Evolutionary conservation across 768 basidiomycete genomes (phyloP).

Genomic region (Rhodotorula toruloides): DNA sequence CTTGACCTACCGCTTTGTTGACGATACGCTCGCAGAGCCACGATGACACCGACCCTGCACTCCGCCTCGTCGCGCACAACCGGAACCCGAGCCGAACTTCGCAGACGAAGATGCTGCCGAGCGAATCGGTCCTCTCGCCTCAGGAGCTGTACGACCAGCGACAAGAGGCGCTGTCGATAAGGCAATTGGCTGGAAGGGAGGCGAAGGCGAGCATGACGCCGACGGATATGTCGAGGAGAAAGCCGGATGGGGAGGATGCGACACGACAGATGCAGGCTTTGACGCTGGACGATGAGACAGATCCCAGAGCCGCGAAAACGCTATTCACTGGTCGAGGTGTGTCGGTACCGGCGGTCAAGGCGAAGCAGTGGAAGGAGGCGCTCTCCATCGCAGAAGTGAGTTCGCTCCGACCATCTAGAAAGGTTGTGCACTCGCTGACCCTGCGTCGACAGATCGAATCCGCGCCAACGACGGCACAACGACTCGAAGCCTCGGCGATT

Average conservation of each 20-base stretch:
- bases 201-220: background rate
- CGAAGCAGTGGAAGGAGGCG: conserved; percentile 24
- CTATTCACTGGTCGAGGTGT: background rate
- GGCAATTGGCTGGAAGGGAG: background rate
- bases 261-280: background rate
- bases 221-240: background rate
- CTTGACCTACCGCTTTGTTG: no score
- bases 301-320: background rate
- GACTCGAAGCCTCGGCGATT: conserved; percentile 10
- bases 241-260: background rate
- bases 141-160: conserved; percentile 21
- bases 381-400: conserved; percentile 25
- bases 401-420: background rate
- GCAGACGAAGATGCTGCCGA: conserved; percentile 41
- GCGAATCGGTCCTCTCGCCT: conserved; percentile 33
- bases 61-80: conserved; percentile 41
- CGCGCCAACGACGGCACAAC: conserved; percentile 9
- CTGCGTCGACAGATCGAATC: conserved; percentile 28
- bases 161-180: background rate
- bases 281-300: background rate
- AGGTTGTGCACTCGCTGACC: no score
- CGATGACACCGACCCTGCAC: conserved; percentile 38
- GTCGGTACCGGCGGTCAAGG: conserved; percentile 5
- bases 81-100: conserved; percentile 11
- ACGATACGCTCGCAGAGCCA: conserved; percentile 3